phyloP scores from a whole-genome alignment of 805 yeast genomes.

The Nakazawaea wickerhamii region DNA sequence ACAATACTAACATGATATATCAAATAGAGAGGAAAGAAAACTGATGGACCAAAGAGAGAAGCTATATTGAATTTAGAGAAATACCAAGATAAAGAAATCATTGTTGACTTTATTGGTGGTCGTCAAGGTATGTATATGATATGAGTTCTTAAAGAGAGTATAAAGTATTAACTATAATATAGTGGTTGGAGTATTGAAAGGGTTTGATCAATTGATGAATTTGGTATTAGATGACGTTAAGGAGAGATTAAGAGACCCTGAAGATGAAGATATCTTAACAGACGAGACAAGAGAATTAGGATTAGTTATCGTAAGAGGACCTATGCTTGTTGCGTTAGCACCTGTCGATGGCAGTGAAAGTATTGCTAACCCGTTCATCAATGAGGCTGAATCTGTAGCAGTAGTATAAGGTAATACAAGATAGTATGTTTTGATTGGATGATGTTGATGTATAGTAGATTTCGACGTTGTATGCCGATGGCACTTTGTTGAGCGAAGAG shows the following conservation, averaged over 20 bases:
- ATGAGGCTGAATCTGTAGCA: background rate
- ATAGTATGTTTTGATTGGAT: too few relatives aligned
- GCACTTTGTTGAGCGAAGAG: too few relatives aligned
- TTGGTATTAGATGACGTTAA: conserved; percentile 65
- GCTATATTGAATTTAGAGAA: conserved; percentile 79
- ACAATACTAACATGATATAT: too few relatives aligned
- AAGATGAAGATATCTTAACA: conserved; percentile 31
- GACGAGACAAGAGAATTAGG: conserved; percentile 66
- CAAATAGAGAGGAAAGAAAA: conserved; percentile 9
- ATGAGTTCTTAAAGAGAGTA: background rate
- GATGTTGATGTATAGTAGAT: too few relatives aligned
- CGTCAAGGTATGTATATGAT: conserved; percentile 49
- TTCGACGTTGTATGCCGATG: too few relatives aligned
- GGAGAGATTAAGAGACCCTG: conserved; percentile 54
- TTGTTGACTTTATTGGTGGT: conserved; percentile 82
- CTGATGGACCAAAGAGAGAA: conserved; percentile 67
- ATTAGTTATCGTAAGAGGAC: conserved; percentile 81
- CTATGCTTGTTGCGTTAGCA: conserved; percentile 65
- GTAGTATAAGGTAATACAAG: too few relatives aligned
- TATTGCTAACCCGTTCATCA: conserved; percentile 63
- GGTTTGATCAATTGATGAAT: conserved; percentile 79
- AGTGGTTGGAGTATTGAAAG: conserved; percentile 75
- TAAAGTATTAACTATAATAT: conserved; percentile 10
- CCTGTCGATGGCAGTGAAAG: conserved; percentile 68
- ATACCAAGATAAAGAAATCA: conserved; percentile 65